Conservation (phyloP, 2,329 filamentous ascomycete genomes). For the Orbilia javanica region DNA sequence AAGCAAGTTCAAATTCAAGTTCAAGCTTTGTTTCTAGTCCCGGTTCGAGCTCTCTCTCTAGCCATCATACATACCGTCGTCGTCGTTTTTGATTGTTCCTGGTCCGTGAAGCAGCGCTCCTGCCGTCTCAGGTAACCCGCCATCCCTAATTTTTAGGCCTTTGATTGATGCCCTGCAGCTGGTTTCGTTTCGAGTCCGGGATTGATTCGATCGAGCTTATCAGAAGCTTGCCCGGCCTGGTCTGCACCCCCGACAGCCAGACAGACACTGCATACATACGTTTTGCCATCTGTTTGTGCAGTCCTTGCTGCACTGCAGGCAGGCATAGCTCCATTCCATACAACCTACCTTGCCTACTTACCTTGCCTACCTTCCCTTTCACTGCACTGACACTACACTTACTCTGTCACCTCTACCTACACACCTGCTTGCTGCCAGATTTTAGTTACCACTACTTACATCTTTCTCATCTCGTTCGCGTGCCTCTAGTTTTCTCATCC, state of each 20-base stretch:
- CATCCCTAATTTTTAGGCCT: neutral
- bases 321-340: slow-evolving; percentile 6
- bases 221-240: slow-evolving; percentile 4
- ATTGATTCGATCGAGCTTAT: slow-evolving; percentile 16
- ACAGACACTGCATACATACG: neutral
- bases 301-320: neutral
- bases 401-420: slow-evolving; percentile 5
- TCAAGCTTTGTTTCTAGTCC: neutral
- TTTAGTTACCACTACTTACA: slow-evolving; percentile 24
- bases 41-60: neutral
- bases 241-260: neutral
- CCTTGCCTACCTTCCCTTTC: slow-evolving; percentile 3
- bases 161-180: slow-evolving; percentile 2
- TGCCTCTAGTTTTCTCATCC: slow-evolving; percentile 9
- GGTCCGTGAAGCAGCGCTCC: slow-evolving; percentile 4
- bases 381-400: slow-evolving; percentile 4
- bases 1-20: neutral
- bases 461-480: slow-evolving; percentile 20
- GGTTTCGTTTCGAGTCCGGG: neutral
- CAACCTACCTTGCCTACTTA: too few relatives aligned
- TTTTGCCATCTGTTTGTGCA: slow-evolving; percentile 22
- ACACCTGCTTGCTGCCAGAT: slow-evolving; percentile 19
- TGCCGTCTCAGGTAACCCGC: slow-evolving; percentile 18
- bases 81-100: slow-evolving; percentile 10
- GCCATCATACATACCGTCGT: neutral